These are phyloP conservation scores for Acanthamoeba castellanii DNA, from an alignment of 208 protist genomes.

Conservation along the genomic window DNA sequence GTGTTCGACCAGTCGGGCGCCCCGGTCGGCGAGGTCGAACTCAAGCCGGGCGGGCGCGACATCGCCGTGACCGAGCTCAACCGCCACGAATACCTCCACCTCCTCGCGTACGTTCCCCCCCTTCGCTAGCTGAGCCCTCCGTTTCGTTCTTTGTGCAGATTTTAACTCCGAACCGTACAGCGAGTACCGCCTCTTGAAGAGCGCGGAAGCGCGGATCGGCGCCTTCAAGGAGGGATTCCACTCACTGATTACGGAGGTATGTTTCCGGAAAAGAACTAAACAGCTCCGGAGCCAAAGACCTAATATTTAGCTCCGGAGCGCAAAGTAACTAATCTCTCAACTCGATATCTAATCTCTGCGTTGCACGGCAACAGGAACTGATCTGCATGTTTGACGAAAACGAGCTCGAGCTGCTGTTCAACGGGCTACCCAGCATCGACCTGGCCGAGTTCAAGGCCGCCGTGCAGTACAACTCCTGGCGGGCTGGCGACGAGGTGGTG, in stretches of 20 bases:
- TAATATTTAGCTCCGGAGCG: too few relatives aligned
- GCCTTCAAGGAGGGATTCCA: slow-evolving; percentile 86
- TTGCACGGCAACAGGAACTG: slow-evolving; percentile 79
- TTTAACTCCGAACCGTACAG: neutral
- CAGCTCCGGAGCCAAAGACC: neutral
- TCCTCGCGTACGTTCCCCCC: slow-evolving; percentile 84
- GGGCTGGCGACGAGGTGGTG: slow-evolving; percentile 73
- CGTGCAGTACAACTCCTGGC: slow-evolving; percentile 58
- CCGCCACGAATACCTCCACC: slow-evolving; percentile 94
- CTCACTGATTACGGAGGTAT: slow-evolving; percentile 73
- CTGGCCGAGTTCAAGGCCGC: slow-evolving; percentile 72
- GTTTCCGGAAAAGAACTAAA: neutral
- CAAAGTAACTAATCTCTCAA: neutral
- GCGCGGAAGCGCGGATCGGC: slow-evolving; percentile 76
- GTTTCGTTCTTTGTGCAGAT: neutral
- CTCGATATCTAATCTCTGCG: too few relatives aligned
- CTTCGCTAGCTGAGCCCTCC: neutral
- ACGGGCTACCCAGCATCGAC: slow-evolving; percentile 84
- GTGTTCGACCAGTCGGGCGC: neutral
- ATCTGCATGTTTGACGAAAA: slow-evolving; percentile 85
- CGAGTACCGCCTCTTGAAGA: neutral
- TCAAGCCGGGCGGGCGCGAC: slow-evolving; percentile 94
- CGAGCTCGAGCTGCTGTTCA: slow-evolving; percentile 87
- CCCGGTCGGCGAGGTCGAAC: slow-evolving; percentile 89
- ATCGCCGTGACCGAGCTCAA: slow-evolving; percentile 97